A percentile compares a stretch with the other conserved stretches of the same genome.
Conservation (phyloP, 768 basidiomycete genomes). For the Naematelia aurantialba region DNA sequence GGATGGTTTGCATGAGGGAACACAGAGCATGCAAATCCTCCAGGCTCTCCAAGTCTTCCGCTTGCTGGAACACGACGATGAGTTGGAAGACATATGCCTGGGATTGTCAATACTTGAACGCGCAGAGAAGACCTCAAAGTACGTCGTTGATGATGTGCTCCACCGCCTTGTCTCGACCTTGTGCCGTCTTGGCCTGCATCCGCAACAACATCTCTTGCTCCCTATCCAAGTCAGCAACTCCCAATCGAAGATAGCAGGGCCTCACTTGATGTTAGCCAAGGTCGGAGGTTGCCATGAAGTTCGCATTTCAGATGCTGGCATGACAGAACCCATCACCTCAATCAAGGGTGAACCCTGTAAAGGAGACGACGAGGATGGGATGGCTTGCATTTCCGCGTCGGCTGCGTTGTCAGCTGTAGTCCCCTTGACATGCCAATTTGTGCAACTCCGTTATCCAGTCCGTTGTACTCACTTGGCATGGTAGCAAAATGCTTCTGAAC, state of each 20-base stretch:
- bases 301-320: slow-evolving; percentile 2
- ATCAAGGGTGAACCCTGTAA: slow-evolving; percentile 28
- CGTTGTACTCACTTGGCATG: slow-evolving; percentile 25
- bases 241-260: not conserved
- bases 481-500: slow-evolving; percentile 66
- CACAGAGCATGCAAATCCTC: slow-evolving; percentile 87
- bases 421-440: too few species aligned
- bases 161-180: slow-evolving; percentile 76
- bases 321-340: slow-evolving; percentile 9
- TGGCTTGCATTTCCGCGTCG: too few species aligned
- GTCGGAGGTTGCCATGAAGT: slow-evolving; percentile 33
- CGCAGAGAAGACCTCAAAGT: too few species aligned
- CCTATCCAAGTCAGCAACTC: slow-evolving; percentile 19
- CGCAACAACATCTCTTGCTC: slow-evolving; percentile 39
- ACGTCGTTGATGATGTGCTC: slow-evolving; percentile 84
- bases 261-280: slow-evolving; percentile 41
- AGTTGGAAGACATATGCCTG: slow-evolving; percentile 85
- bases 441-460: slow-evolving; percentile 2
- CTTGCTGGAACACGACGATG: slow-evolving; percentile 75
- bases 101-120: not conserved
- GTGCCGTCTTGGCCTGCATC: slow-evolving; percentile 63
- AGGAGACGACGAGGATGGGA: slow-evolving; percentile 36
- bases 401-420: too few species aligned
- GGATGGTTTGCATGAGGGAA: slow-evolving; percentile 87
- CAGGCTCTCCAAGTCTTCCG: slow-evolving; percentile 88